These are phyloP conservation scores for Psilocybe mexicana DNA, from an alignment of 1,284 basidiomycete species.

Conservation along the genomic window DNA sequence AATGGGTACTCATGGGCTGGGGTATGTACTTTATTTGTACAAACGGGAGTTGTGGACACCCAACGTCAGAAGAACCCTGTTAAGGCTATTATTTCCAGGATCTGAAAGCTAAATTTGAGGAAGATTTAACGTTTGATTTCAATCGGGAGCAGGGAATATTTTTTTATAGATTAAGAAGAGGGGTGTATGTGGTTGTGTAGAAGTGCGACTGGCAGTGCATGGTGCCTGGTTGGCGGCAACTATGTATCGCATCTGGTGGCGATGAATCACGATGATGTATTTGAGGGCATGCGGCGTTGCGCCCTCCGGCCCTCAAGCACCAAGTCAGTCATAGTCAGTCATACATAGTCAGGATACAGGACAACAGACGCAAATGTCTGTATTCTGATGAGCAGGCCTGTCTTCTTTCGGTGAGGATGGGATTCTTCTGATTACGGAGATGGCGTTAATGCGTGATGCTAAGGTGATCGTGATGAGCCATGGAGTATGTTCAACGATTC, in stretches of 20 bases:
- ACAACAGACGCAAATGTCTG: not conserved
- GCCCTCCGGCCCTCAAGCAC: not conserved
- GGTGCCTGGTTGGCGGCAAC: not conserved
- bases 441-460: not conserved
- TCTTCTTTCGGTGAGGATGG: too few species aligned
- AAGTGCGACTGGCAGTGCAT: not conserved
- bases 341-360: not conserved
- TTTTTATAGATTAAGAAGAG: not conserved
- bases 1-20: too few species aligned
- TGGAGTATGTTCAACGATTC: too few species aligned
- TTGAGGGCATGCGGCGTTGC: not conserved
- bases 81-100: not conserved
- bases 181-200: not conserved
- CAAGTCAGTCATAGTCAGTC: not conserved
- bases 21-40: too few species aligned
- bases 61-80: too few species aligned
- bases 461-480: too few species aligned
- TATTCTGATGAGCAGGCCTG: not conserved
- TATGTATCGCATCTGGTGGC: not conserved
- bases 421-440: not conserved
- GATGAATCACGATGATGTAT: not conserved
- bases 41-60: too few species aligned
- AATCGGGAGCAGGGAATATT: not conserved
- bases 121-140: not conserved
- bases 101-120: slow-evolving; percentile 1